phyloP scores from a whole-genome alignment of 1,139 yeast genomes.

The Spencermartinsiella ligniputridi region DNA sequence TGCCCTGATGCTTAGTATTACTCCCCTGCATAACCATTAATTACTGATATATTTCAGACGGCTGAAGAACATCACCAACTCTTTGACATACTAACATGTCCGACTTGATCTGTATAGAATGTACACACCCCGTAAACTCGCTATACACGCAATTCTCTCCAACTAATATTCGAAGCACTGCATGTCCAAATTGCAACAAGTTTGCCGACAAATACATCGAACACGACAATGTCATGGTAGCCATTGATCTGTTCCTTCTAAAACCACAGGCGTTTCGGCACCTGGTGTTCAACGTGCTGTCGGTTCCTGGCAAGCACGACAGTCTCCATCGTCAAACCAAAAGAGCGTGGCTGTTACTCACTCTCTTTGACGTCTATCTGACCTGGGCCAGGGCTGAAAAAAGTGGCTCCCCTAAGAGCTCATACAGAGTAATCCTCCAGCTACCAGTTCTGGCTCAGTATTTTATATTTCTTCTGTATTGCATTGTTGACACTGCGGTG shows the following conservation, averaged over 20 bases:
- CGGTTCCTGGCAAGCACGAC: conserved; percentile 21
- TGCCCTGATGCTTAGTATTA: too few species aligned
- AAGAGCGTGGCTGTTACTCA: conserved; percentile 57
- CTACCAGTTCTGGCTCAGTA: conserved; percentile 59
- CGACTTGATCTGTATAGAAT: conserved; percentile 95
- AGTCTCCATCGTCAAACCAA: conserved; percentile 27
- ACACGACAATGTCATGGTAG: conserved; percentile 75
- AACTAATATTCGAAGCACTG: conserved; percentile 74
- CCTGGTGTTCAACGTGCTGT: conserved; percentile 70
- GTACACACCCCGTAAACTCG: conserved; percentile 59
- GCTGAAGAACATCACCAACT: too few species aligned
- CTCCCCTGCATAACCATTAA: too few species aligned
- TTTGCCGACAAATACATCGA: conserved; percentile 92
- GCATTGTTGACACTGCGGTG: conserved; percentile 53
- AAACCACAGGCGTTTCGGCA: conserved; percentile 92
- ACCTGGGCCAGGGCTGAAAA: conserved; percentile 90
- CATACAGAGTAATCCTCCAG: conserved; percentile 34
- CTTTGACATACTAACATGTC: too few species aligned
- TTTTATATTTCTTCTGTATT: conserved; percentile 56
- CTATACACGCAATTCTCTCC: conserved; percentile 72
- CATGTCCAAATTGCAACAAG: conserved; percentile 65
- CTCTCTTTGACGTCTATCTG: conserved; percentile 85
- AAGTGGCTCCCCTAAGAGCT: conserved; percentile 25
- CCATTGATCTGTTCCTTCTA: conserved; percentile 74
- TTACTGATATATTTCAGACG: too few species aligned